phyloP scores from a whole-genome alignment of 2,329 filamentous ascomycete species.

The Fusarium tricinctum region DNA sequence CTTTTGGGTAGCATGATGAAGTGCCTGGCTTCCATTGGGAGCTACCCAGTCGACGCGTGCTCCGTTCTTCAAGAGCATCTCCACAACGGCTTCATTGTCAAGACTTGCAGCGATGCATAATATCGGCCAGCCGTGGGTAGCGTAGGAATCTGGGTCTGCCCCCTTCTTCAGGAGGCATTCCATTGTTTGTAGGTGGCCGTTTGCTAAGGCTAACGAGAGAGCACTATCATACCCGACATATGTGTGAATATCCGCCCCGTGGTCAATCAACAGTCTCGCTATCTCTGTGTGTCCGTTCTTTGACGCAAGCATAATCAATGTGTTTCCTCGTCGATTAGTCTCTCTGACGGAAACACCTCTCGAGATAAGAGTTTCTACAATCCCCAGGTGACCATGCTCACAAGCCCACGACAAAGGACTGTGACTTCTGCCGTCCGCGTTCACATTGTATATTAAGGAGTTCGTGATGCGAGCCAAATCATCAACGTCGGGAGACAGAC shows the following conservation, averaged over 20 bases:
- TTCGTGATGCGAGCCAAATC: not conserved
- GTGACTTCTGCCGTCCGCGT: fast-evolving
- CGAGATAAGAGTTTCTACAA: fast-evolving
- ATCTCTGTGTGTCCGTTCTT: fast-evolving
- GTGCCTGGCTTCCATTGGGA: fast-evolving
- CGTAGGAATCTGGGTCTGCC: fast-evolving
- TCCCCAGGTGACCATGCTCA: fast-evolving
- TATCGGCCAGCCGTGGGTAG: fast-evolving
- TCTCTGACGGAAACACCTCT: fast-evolving
- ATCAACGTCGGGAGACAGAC: fast-evolving
- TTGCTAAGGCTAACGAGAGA: fast-evolving
- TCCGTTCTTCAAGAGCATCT: not conserved
- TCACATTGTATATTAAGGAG: fast-evolving
- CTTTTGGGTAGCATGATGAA: fast-evolving
- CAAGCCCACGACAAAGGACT: not conserved
- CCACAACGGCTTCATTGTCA: fast-evolving
- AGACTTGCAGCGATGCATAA: fast-evolving
- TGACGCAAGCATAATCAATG: fast-evolving
- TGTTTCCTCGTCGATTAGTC: fast-evolving
- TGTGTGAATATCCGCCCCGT: fast-evolving
- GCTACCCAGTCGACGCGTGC: fast-evolving
- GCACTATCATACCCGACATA: fast-evolving
- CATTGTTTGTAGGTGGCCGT: fast-evolving
- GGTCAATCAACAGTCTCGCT: fast-evolving
- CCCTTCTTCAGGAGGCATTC: fast-evolving